Percentiles rank a stretch among this genome's conserved stretches.
phyloP scores from a whole-genome alignment of 1,284 basidiomycete species.

The Cystobasidium sp. region DNA sequence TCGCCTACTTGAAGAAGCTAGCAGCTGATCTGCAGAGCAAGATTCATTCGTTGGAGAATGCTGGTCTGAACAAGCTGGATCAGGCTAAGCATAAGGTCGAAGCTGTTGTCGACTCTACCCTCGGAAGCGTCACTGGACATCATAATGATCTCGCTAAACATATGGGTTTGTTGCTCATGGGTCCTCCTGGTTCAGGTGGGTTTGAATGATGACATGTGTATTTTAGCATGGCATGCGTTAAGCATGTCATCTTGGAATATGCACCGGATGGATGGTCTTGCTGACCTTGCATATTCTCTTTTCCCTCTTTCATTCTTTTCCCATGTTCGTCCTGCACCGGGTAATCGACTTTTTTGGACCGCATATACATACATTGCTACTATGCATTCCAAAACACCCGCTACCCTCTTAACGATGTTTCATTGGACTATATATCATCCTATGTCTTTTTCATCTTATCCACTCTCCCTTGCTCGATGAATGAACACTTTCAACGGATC shows the following conservation, averaged over 20 bases:
- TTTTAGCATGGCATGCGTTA: not conserved
- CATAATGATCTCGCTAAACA: slow-evolving; percentile 59
- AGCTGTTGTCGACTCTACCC: slow-evolving; percentile 52
- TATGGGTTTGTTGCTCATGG: slow-evolving; percentile 87
- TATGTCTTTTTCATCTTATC: too few relatives aligned
- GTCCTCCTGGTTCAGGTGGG: slow-evolving; percentile 93
- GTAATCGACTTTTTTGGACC: not conserved
- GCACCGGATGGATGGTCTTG: too few relatives aligned
- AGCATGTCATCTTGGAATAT: too few relatives aligned
- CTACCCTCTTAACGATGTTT: too few relatives aligned
- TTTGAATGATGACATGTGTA: slow-evolving; percentile 41
- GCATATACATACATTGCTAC: not conserved
- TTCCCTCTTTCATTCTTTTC: slow-evolving; percentile 14
- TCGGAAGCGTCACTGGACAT: slow-evolving; percentile 38
- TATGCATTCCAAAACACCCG: too few relatives aligned
- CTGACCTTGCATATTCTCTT: not conserved
- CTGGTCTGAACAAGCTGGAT: slow-evolving; percentile 64
- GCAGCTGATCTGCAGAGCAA: slow-evolving; percentile 75
- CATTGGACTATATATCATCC: too few relatives aligned
- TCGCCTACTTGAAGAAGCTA: slow-evolving; percentile 74
- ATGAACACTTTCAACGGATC: too few relatives aligned
- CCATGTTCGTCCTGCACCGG: not conserved
- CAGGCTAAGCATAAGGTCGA: slow-evolving; percentile 52
- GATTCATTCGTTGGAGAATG: slow-evolving; percentile 72
- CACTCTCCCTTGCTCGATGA: too few relatives aligned